Evolutionary conservation across 352 stramenopile genomes (phyloP).

Genomic region (Phytophthora pisi): DNA sequence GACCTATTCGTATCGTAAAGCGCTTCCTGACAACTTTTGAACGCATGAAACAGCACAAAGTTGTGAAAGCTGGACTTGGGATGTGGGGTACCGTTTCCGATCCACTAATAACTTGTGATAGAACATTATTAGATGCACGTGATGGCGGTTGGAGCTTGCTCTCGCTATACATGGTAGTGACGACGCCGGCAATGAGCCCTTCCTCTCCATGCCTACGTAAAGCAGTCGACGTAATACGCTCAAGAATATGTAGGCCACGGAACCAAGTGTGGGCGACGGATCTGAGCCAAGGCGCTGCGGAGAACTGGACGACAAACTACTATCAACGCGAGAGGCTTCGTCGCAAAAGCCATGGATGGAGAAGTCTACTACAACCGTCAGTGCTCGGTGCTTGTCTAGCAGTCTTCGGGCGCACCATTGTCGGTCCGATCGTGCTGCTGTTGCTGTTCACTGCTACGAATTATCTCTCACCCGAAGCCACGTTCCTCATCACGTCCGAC

Average conservation of each 20-base stretch:
- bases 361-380: conserved; percentile 9
- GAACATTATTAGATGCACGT: background rate
- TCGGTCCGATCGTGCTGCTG: conserved; percentile 25
- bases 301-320: conserved; percentile 23
- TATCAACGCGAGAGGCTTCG: conserved; percentile 15
- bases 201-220: background rate
- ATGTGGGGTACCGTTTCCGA: background rate
- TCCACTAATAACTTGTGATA: background rate
- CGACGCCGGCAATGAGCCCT: conserved; percentile 6
- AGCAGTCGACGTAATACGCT: conserved; percentile 1
- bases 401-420: conserved; percentile 22
- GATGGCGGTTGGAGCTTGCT: background rate
- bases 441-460: conserved; percentile 27
- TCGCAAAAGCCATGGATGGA: conserved; percentile 16
- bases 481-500: conserved; percentile 28
- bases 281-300: background rate
- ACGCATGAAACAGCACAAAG: background rate
- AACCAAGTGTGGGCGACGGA: conserved; percentile 5
- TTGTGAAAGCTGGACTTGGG: too few species aligned
- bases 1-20: too few species aligned
- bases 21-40: background rate
- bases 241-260: conserved; percentile 6
- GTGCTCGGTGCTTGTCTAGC: conserved; percentile 26
- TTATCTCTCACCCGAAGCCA: conserved; percentile 22
- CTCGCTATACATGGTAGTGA: background rate